Evolutionary conservation across 306 rosid genomes (phyloP).

Genomic region (Corylus avellana): DNA sequence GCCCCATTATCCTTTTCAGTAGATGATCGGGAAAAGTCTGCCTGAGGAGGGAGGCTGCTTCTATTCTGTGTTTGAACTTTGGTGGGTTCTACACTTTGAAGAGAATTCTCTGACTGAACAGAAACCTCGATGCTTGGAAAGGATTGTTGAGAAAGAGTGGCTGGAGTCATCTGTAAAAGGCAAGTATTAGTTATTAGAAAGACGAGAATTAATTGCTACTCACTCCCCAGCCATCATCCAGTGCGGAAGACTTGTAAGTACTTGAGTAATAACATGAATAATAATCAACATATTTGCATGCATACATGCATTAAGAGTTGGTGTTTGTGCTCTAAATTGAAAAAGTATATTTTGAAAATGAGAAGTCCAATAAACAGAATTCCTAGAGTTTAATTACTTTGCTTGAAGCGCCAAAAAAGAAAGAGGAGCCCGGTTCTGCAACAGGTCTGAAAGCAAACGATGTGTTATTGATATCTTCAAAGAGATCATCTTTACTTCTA

Average conservation of each 20-base stretch:
- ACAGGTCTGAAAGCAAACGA: constrained; percentile 79
- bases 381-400: constrained; percentile 51
- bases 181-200: constrained; percentile 26
- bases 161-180: constrained; percentile 51
- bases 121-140: constrained; percentile 56
- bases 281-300: constrained; percentile 9
- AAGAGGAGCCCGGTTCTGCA: constrained; percentile 53
- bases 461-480: constrained; percentile 45
- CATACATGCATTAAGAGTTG: constrained; percentile 8
- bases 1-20: constrained; percentile 46
- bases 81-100: constrained; percentile 51
- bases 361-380: neutral
- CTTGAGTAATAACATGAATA: constrained; percentile 14
- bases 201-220: constrained; percentile 21
- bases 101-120: constrained; percentile 56
- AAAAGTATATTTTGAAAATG: neutral
- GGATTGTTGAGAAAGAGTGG: constrained; percentile 52
- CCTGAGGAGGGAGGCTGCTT: constrained; percentile 50
- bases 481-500: constrained; percentile 41
- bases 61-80: constrained; percentile 50
- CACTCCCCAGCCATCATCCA: constrained; percentile 4
- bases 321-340: neutral
- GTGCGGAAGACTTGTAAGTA: constrained; percentile 8
- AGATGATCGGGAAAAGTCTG: constrained; percentile 43
- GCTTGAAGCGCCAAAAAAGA: constrained; percentile 56